Evolutionary conservation across 768 basidiomycete species (phyloP).

Genomic region (Tylopilus vinaceipallidus): DNA sequence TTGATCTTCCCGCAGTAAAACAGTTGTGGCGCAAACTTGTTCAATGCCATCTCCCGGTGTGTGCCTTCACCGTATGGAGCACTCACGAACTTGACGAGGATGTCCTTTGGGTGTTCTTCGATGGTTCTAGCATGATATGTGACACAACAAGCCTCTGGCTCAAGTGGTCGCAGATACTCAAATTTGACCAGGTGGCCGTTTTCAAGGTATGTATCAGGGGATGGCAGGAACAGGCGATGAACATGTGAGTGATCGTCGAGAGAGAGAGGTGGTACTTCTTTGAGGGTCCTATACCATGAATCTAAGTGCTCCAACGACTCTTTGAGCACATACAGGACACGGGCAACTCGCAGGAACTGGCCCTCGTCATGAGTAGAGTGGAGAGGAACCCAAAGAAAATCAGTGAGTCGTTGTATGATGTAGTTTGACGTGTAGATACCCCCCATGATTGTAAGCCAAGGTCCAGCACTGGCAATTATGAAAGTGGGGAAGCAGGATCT

Average conservation of each 20-base stretch:
- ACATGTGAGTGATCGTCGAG: background rate
- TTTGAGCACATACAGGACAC: conserved; percentile 22
- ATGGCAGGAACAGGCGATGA: conserved; percentile 22
- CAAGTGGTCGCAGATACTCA: conserved; percentile 20
- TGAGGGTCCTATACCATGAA: conserved; percentile 19
- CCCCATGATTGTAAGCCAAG: conserved; percentile 34
- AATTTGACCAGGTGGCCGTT: conserved; percentile 13
- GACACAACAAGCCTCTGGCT: conserved; percentile 17
- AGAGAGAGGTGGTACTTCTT: background rate
- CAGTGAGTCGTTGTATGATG: conserved; percentile 37
- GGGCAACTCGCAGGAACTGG: conserved; percentile 14
- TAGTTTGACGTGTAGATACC: conserved; percentile 25
- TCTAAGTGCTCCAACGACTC: conserved; percentile 11
- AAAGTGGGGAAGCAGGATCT: conserved; percentile 32
- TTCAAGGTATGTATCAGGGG: conserved; percentile 1
- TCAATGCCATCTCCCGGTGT: conserved; percentile 32
- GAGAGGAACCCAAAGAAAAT: conserved; percentile 28
- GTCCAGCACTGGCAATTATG: conserved; percentile 12
- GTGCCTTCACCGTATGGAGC: conserved; percentile 31
- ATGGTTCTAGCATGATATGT: conserved; percentile 23
- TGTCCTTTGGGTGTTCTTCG: background rate
- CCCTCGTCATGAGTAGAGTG: conserved; percentile 16
- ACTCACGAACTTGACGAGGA: conserved; percentile 41
- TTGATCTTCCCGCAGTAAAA: conserved; percentile 29
- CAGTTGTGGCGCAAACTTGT: conserved; percentile 30